A percentile compares a stretch with the other conserved stretches of the same genome.
phyloP scores from a whole-genome alignment of 805 yeast genomes.

The Kuraishia floccosa region DNA sequence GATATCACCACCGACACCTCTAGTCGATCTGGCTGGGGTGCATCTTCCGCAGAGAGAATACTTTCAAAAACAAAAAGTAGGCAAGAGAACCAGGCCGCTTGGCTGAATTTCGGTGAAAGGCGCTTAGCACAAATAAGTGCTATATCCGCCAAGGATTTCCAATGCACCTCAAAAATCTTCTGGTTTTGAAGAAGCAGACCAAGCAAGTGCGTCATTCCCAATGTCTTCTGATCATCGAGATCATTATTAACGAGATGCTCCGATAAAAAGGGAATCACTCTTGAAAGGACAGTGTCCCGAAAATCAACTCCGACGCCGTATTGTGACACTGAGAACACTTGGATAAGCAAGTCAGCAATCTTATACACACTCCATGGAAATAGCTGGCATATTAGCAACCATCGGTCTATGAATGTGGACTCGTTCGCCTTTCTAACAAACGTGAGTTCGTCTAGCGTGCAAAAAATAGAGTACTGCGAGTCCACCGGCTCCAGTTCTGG shows the following conservation, averaged over 20 bases:
- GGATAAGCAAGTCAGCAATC: slow-evolving; percentile 26
- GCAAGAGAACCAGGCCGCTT: slow-evolving; percentile 47
- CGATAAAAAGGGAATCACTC: too few species aligned
- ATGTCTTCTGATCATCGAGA: slow-evolving; percentile 19
- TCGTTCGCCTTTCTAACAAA: slow-evolving; percentile 24
- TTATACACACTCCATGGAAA: slow-evolving; percentile 23
- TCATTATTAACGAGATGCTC: too few species aligned
- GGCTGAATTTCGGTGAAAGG: slow-evolving; percentile 23
- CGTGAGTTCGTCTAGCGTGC: slow-evolving; percentile 28
- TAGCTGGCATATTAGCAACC: slow-evolving; percentile 29
- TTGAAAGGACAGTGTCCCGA: slow-evolving; percentile 22
- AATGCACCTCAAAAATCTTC: slow-evolving; percentile 22
- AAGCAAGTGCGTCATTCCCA: slow-evolving; percentile 29
- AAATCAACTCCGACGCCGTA: slow-evolving; percentile 21
- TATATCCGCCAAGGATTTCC: slow-evolving; percentile 21
- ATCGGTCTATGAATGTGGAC: slow-evolving; percentile 25
- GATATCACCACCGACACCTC: too few species aligned
- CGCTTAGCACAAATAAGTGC: slow-evolving; percentile 22
- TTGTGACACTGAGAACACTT: slow-evolving; percentile 19
- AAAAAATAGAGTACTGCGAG: slow-evolving; percentile 24
- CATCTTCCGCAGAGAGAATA: slow-evolving; percentile 36
- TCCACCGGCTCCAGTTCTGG: slow-evolving; percentile 17
- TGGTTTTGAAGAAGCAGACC: slow-evolving; percentile 29
- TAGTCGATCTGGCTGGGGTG: too few species aligned
- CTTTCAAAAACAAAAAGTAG: slow-evolving; percentile 46